Evolutionary conservation across 352 stramenopile species (phyloP), one percentile per base, ranked within the genome.

Genomic region (Phytophthora idaei): DNA sequence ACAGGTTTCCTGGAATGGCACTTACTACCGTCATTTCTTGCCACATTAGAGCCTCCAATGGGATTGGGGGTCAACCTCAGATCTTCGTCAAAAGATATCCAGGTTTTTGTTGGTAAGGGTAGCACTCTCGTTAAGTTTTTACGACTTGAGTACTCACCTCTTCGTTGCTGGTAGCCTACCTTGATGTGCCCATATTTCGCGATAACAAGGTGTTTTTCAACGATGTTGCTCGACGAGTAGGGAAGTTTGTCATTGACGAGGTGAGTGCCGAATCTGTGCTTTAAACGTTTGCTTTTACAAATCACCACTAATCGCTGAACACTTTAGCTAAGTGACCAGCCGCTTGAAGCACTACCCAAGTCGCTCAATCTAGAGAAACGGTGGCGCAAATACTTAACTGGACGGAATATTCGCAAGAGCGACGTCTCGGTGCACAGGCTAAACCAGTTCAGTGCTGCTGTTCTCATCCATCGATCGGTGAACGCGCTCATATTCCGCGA

Each of bases 1-100:
- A 95, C 87, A 6, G 87, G 83, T 3, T 94, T 91, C 45, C 82
- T 97, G 5, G 74, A 89, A 14, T 91, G 85, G 68, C 74, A 92
- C 42, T 25, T 85, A 11, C 50, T 97, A 0, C 69, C 84, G 28
- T 67, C 60, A 9, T 91, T 97, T 52, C 63, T 97, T 27, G 55
- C 78, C 10, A 73, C 76, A 12, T 68, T 97, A 12, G 66, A 82
- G 3, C 75, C 76, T 57, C 88, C 90, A 2, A 81, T 97, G 73
- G 89, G 87, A 12, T 81, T 95, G 32, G 81, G 78, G 11, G 65
- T 55, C 5, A 48, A 60, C 27, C 61, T 66, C 44, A 77, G 76
- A 31, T 64, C 75, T 15, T 76, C 73, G 0, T 71, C 71, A 27
- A 83, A 80, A 27, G 81, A 90, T 47, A 54, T 90, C 7, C 50